Evolutionary conservation across 2,329 filamentous ascomycete species (phyloP), one percentile per base, ranked within the genome.

Genomic region (Sporothrix pallida): DNA sequence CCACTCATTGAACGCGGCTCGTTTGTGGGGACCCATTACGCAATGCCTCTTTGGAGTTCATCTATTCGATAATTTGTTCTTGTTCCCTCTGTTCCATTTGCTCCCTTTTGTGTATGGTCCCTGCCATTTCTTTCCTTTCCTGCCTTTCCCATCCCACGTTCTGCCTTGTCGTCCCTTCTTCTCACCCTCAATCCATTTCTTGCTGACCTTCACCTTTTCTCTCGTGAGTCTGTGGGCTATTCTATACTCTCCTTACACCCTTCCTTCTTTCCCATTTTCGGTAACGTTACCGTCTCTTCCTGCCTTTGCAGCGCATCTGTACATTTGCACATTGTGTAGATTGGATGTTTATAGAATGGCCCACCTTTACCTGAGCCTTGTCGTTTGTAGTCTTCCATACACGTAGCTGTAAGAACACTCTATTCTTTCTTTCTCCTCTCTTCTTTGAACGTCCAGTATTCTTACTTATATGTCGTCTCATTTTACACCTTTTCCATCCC

Each of bases 261-360:
- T 20, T 44, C 17, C 15, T 15, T 70, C 44, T 42, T 62, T 62
- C 6, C 26, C 13, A 62, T n/a, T 44, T 72, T 72, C 65, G 67
- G 72, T 73, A 73, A 73, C 72, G 72, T 73, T 73, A 71, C 72
- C 67, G 68, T 70, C 42, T 56, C 60, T 50, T 56, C 62, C 58
- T 68, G 26, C 56, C 20, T 68, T 46, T n/a, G 37, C 20, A 13
- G 20, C 63, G 37, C 17, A 63, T 44, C 17, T 63, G 37, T 37
- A 37, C 31, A 37, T 37, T 37, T 5, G 3, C 31, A 5, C 31
- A 37, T 37, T 37, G 31, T 37, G 31, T 20, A 44, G 60, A 63
- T 63, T 63, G 17, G 20, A 44, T 44, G 60, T 44, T 63, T 44
- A 44, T 20, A 44, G 60, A 44, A 44, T 44, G 60, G 62, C 42